Percentiles rank a stretch among this genome's conserved stretches.
phyloP scores from a whole-genome alignment of 345 rosid genomes.

The Dipteronia dyeriana region DNA sequence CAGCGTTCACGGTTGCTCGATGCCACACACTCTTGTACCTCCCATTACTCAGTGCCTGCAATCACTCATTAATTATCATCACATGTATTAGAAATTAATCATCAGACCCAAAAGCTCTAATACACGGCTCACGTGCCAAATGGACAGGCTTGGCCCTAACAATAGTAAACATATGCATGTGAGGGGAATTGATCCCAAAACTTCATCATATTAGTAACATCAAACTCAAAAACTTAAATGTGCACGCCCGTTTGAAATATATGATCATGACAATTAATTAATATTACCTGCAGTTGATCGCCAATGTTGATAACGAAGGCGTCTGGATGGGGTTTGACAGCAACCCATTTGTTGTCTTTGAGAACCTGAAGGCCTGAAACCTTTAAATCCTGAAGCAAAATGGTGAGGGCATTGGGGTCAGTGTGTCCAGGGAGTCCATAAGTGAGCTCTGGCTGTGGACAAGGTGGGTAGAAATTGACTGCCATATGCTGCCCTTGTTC shows the following conservation, averaged over 20 bases:
- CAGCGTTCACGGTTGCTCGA: constrained; percentile 66
- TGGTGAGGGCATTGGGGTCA: constrained; percentile 87
- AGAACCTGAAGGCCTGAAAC: constrained; percentile 85
- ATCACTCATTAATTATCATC: background rate
- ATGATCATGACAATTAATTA: background rate
- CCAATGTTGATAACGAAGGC: constrained; percentile 92
- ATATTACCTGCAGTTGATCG: constrained; percentile 76
- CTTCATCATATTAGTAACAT: no score
- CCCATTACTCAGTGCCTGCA: constrained; percentile 84
- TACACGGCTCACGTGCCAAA: no score
- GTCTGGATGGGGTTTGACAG: constrained; percentile 69
- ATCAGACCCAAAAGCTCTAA: no score
- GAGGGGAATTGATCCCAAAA: no score
- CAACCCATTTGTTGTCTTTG: constrained; percentile 74
- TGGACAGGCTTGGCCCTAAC: no score
- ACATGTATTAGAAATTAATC: background rate
- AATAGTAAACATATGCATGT: no score
- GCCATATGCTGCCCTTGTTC: constrained; percentile 99
- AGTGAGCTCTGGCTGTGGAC: constrained; percentile 91
- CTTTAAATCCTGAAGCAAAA: constrained; percentile 76
- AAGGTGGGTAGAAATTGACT: constrained; percentile 83
- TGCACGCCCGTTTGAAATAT: no score
- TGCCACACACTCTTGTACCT: constrained; percentile 91
- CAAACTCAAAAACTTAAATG: no score
- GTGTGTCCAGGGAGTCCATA: constrained; percentile 90